Evolutionary conservation across 2,329 filamentous ascomycete species (phyloP), one percentile per base, ranked within the genome.

Genomic region (Pseudogymnoascus sp.): DNA sequence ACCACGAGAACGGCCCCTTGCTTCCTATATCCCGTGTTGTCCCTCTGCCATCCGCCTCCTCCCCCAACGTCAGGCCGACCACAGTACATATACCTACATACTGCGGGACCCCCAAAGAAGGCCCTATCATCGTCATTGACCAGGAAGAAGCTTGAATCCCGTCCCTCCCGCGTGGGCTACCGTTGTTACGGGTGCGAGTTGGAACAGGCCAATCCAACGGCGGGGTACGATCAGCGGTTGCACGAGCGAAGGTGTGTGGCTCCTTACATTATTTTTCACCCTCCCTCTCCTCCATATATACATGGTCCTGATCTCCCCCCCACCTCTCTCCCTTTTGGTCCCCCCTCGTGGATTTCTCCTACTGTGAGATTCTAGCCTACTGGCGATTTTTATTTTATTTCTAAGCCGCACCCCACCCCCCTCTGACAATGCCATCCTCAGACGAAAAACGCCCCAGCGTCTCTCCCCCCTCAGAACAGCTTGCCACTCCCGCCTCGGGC

Each of bases 131-230:
- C 47, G 47, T 53, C 47, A 53, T 53, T 26, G 26, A 53, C 47
- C 47, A 53, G 47, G 47, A 53, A 53, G 47, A 53, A 53, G 47
- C 47, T 53, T 53, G 47, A 53, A 53, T 53, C 47, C 47, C 47
- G 47, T 31, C 47, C 47, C 47, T 53, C 47, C 47, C 47, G 47
- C 47, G 47, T 53, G 47, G 47, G 47, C 47, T 53, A 53, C 47
- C 47, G 47, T 53, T 53, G 47, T 53, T 53, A 53, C 47, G 47
- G 47, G 47, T 53, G 47, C 47, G 47, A 31, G 47, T 53, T 53
- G n/a, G 26, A 53, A 31, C 47, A 31, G 26, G 47, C 47, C 47
- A 53, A 31, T 53, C 47, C 47, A 53, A 53, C 47, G 47, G 47
- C 47, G 47, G 47, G 47, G 47, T 31, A 53, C 47, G 47, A 53